Evolutionary conservation across 208 protist genomes (phyloP), one percentile per base, ranked within the genome.

Genomic region (Acanthamoeba healyi): DNA sequence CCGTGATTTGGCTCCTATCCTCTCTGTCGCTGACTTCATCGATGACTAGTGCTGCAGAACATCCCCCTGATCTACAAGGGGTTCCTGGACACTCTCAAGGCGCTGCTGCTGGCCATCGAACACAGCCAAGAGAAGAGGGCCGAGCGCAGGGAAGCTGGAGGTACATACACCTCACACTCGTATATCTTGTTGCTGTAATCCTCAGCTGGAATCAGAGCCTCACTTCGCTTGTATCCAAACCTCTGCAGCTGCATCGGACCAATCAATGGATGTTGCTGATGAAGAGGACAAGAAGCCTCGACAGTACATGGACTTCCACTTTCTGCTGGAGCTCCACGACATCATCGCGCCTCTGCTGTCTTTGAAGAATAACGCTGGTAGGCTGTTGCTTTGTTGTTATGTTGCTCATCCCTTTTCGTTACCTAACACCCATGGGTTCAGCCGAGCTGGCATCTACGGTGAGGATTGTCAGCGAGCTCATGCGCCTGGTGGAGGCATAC

Each of bases 261-360:
- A 81, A 34, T 26, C n/a, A 5, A 84, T 38, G 74, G 74, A 84
- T 32, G 26, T 84, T 12, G 84, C 15, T 1, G 84, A 70, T 14
- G 84, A 91, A 10, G 84, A 91, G 61, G 36, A 44, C 24, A 72
- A 65, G 54, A 61, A 70, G 56, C 61, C 84, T 6, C 84, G 84
- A 15, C 51, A 91, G 61, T 36, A 72, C 84, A 91, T 91, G 61
- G 84, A 72, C 84, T 91, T 91, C 24, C 84, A 74, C n/a, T 91
- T 91, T 38, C 54, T 91, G 15, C n/a, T 72, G 36, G 84, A 91
- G 42, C 61, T 91, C 19, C 84, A 91, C 6, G 54, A 65, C 61
- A 72, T 91, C 56, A 15, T 91, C 22, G 29, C 40, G 36, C 61
- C 84, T 3, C 49, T 91, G 26, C 40, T 91, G 2, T 24, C 74